These are phyloP conservation scores for Colletotrichum sp. DNA, from an alignment of 2,329 filamentous ascomycete species.

Conservation along the genomic window DNA sequence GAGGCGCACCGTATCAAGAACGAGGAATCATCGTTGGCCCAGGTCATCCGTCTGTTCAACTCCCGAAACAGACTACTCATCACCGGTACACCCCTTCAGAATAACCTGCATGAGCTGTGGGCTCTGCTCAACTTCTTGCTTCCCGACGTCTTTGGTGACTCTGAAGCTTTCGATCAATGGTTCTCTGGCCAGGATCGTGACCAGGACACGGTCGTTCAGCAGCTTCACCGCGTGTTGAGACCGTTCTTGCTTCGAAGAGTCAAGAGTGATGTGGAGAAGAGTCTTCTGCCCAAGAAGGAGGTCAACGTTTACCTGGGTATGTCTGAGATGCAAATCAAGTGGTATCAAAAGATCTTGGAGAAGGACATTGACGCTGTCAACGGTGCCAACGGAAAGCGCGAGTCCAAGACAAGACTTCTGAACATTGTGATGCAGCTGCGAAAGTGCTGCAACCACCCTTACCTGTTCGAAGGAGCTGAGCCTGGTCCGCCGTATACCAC, in stretches of 20 bases:
- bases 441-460: conserved; percentile 99
- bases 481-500: conserved; percentile 98
- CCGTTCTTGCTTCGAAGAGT: conserved; percentile 95
- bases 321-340: conserved; percentile 99
- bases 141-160: conserved; percentile 97
- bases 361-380: conserved; percentile 99
- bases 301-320: conserved; percentile 97
- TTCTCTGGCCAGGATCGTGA: conserved; percentile 90
- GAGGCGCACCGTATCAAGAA: conserved; percentile 99
- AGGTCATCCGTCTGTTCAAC: conserved; percentile 95
- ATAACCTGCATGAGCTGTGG: conserved; percentile 98
- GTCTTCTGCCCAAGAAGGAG: conserved; percentile 95
- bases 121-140: conserved; percentile 95
- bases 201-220: conserved; percentile 94
- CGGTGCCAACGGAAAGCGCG: conserved; percentile 91
- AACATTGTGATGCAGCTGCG: conserved; percentile 99
- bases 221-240: conserved; percentile 89
- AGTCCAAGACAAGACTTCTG: conserved; percentile 94
- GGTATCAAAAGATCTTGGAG: conserved; percentile 98
- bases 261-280: conserved; percentile 98
- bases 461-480: conserved; percentile 96
- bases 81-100: conserved; percentile 95
- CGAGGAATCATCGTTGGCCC: conserved; percentile 94
- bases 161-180: conserved; percentile 97
- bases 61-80: conserved; percentile 95